phyloP scores from a whole-genome alignment of 2,329 filamentous ascomycete genomes.

The Penicillium nordicum region DNA sequence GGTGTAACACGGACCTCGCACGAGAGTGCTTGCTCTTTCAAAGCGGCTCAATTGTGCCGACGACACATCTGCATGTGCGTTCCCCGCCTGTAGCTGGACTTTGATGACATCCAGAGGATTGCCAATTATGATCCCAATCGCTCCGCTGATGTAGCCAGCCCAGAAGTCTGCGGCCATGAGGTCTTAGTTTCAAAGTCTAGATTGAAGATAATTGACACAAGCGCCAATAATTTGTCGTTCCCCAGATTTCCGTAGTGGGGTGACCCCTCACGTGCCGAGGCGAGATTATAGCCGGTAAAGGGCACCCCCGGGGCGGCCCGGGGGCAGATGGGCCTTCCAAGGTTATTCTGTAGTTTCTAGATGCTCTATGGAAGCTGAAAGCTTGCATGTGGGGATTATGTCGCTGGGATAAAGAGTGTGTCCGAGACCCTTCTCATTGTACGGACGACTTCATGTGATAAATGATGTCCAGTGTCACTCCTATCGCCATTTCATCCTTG shows the following conservation, averaged over 20 bases:
- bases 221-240: neutral
- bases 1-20: conserved; percentile 33
- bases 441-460: neutral
- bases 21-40: conserved; percentile 35
- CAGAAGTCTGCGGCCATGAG: conserved; percentile 85
- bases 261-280: conserved; percentile 2
- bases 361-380: neutral
- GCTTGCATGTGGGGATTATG: neutral
- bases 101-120: conserved; percentile 81
- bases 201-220: neutral
- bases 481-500: neutral
- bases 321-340: neutral
- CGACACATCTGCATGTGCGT: conserved; percentile 23
- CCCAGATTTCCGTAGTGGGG: conserved; percentile 9
- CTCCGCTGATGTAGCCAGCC: conserved; percentile 87
- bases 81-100: conserved; percentile 71
- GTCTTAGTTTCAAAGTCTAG: neutral
- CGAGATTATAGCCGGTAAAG: neutral
- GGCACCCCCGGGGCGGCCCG: neutral
- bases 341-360: neutral
- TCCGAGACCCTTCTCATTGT: neutral
- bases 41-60: conserved; percentile 30
- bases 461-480: neutral
- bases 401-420: neutral
- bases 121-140: conserved; percentile 79